Percentiles rank a stretch among this genome's conserved stretches.
These are phyloP conservation scores for Paraphoma sp. DNA, from an alignment of 2,329 filamentous ascomycete genomes.

Conservation along the genomic window DNA sequence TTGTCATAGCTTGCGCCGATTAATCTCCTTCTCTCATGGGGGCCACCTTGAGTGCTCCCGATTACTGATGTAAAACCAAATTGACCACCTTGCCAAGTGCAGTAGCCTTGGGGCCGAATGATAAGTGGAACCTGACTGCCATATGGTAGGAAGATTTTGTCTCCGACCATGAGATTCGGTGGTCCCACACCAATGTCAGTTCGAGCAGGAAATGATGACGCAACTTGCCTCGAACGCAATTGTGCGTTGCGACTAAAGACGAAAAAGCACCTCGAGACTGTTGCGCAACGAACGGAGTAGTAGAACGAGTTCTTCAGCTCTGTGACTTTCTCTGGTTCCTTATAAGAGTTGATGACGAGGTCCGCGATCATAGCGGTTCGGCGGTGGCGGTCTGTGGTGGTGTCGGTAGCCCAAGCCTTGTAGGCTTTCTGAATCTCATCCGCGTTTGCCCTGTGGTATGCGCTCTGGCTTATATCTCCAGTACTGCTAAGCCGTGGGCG, in stretches of 20 bases:
- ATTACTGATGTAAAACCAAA: neutral
- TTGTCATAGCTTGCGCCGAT: neutral
- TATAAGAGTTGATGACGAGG: neutral
- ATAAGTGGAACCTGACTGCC: constrained; percentile 25
- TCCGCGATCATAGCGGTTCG: neutral
- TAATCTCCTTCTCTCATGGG: neutral
- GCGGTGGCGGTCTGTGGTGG: neutral
- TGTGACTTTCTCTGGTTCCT: neutral
- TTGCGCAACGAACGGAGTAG: constrained; percentile 16
- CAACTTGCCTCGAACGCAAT: too few relatives aligned
- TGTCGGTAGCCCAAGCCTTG: neutral
- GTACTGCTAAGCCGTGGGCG: neutral
- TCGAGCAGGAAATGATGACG: constrained; percentile 10
- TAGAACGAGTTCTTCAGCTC: constrained; percentile 1
- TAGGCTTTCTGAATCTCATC: neutral
- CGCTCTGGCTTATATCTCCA: neutral
- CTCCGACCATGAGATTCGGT: constrained; percentile 14
- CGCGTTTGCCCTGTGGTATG: too few relatives aligned
- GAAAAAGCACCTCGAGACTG: constrained; percentile 14
- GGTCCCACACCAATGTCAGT: constrained; percentile 30
- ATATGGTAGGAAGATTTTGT: constrained; percentile 17
- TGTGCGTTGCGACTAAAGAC: constrained; percentile 19
- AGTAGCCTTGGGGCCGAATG: constrained; percentile 2
- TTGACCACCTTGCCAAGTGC: neutral
- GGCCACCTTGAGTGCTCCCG: neutral